phyloP scores from a whole-genome alignment of 139 green algal genomes.

The Spirogloea muscicola region DNA sequence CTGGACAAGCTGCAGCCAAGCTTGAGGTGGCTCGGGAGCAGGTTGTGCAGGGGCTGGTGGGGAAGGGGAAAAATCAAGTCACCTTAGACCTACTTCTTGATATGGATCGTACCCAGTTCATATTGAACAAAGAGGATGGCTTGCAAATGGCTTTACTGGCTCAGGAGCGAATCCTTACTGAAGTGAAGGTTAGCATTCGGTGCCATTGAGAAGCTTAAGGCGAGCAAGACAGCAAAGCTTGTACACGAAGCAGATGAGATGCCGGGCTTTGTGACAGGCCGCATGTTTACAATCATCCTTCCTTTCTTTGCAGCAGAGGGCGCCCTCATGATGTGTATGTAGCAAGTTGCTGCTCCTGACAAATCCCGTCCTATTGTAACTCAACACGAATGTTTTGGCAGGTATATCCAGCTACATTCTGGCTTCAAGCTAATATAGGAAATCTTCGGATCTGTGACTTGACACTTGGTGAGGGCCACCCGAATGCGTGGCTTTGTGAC shows the following conservation, averaged over 20 bases:
- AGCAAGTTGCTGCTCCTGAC: too few species aligned
- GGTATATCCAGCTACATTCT: slow-evolving; percentile 15
- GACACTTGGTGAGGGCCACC: slow-evolving; percentile 7
- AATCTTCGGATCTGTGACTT: slow-evolving; percentile 8
- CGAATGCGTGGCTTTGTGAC: not conserved
- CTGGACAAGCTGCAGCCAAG: too few species aligned
- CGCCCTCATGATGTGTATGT: too few species aligned
- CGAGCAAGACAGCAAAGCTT: too few species aligned
- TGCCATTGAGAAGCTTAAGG: too few species aligned
- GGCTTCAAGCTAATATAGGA: not conserved
- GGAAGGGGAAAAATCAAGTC: slow-evolving; percentile 16
- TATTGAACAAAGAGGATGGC: slow-evolving; percentile 43
- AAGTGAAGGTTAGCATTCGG: slow-evolving; percentile 52
- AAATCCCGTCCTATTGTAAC: too few species aligned
- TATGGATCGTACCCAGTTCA: slow-evolving; percentile 32
- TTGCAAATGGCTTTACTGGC: slow-evolving; percentile 12
- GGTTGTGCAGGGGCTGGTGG: slow-evolving; percentile 31
- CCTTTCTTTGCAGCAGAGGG: too few species aligned
- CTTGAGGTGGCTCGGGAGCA: too few species aligned
- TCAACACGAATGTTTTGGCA: too few species aligned
- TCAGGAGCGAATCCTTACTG: slow-evolving; percentile 39
- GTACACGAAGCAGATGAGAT: too few species aligned
- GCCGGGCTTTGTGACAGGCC: too few species aligned
- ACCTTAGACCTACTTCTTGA: slow-evolving; percentile 34
- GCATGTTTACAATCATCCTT: too few species aligned